A percentile compares a stretch with the other conserved stretches of the same genome.
phyloP scores from a whole-genome alignment of 805 yeast genomes.

The Schwanniomyces vanrijiae region DNA sequence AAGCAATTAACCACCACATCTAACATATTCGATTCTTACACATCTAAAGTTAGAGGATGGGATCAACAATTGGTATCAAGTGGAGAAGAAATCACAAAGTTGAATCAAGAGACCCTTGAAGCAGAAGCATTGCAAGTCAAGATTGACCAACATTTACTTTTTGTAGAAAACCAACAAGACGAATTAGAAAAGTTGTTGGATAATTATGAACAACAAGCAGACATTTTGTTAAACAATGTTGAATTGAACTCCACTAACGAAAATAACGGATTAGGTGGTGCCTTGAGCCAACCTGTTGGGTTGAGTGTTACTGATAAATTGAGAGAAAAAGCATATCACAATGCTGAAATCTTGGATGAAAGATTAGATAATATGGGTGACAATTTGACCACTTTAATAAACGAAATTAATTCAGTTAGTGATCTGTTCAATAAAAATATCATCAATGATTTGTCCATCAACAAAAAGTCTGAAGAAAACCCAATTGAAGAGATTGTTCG shows the following conservation, averaged over 20 bases:
- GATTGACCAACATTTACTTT: constrained; percentile 82
- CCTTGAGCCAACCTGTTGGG: constrained; percentile 7
- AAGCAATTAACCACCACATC: constrained; percentile 75
- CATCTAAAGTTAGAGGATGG: constrained; percentile 78
- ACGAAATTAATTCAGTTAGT: constrained; percentile 81
- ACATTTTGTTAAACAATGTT: constrained; percentile 42
- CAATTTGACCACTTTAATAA: constrained; percentile 71
- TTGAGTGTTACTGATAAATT: constrained; percentile 73
- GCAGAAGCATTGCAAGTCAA: constrained; percentile 85
- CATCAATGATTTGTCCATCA: constrained; percentile 33
- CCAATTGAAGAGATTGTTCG: constrained; percentile 71
- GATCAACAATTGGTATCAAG: constrained; percentile 80
- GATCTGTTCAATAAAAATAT: constrained; percentile 68
- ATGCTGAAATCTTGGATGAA: constrained; percentile 83
- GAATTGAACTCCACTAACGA: constrained; percentile 25
- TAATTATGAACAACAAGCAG: constrained; percentile 77
- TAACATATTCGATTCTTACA: constrained; percentile 70
- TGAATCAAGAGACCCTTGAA: constrained; percentile 72
- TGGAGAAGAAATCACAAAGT: constrained; percentile 77
- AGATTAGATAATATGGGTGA: constrained; percentile 75
- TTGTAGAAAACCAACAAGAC: constrained; percentile 88
- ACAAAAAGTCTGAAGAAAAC: constrained; percentile 27
- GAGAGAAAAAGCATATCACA: constrained; percentile 83
- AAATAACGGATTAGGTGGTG: background rate
- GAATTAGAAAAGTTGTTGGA: constrained; percentile 82